Base-by-base conservation (phyloP, 257 asterid species). In the Solanum sparsipilum region DNA sequence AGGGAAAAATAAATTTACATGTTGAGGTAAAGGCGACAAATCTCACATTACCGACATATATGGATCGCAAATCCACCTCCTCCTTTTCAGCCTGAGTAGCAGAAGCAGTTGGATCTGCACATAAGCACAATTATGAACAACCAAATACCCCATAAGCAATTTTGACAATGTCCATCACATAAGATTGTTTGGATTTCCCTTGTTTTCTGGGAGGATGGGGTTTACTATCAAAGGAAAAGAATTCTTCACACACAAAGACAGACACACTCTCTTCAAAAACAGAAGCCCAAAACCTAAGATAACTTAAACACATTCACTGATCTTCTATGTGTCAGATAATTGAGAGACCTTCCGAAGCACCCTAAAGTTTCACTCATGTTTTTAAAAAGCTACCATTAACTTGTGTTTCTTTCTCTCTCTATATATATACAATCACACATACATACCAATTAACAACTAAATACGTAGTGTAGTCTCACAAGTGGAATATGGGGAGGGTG, bases 21-120 rank as follows among this genome's bases (percentile, higher is more conserved):
- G 21, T 18, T n/a, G 86, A 41, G 89, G 89, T 90, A 84, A 52
- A 88, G 90, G 90, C 44, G 87, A 68, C 79, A 88, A 89, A 87
- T 89, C 99, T 94, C 91, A 96, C 99, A 91, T 96, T 96, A 38
- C 99, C 99, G 85, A 96, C 98, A 93, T 93, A 95, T 89, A 96
- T 93, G 27, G 99, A 96, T 73, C 98, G 96, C 72, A 93, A 36
- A 92, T 95, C 99, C 91, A 92, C 98, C 93, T 93, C 98, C 90
- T 95, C 98, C 93, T 96, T 96, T 79, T 95, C 99, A 88, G 95
- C 95, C 90, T 92, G 96, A 89, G 92, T 89, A 83, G 91, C 93
- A 87, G 97, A 86, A 87, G 90, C 88, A 76, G 87, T 71, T 85
- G 94, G 87, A 89, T 95, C 98, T 52, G 93, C 96, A 70, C 83